Evolutionary conservation across 306 rosid genomes (phyloP), one percentile per base, ranked within the genome.

Genomic region (Trichosanthes truncata): DNA sequence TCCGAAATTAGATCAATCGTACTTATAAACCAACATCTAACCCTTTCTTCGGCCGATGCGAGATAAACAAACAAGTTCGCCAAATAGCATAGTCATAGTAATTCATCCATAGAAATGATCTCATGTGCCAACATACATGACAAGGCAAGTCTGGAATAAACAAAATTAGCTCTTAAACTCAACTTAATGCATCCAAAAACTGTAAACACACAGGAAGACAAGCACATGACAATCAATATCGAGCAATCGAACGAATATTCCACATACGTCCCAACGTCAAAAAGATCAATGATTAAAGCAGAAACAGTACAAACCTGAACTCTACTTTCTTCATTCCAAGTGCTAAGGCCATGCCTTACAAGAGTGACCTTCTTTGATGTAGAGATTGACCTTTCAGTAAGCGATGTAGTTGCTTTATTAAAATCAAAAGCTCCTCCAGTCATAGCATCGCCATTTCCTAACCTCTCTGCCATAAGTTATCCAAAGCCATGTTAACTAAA

Each of bases 351-450:
- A 80, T 88, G 95, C 80, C 93, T 85, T 69, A 90, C 52, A 71
- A 89, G 91, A 65, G 81, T 92, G 2, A 92, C 97, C 77, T 82
- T 92, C 95, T 92, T 92, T 12, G 90, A 45, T 41, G 92, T 82
- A 21, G 89, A 82, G 74, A 89, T 80, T 15, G 88, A 83, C 76
- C 81, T 79, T 23, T 81, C 80, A 33, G 91, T 89, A 46, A 91
- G 86, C 51, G 97, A 88, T 55, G 62, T 77, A 31, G 97, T 91
- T 35, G 92, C 92, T 80, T 80, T 87, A 4, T 41, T n/a, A 78
- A 91, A 91, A 84, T 89, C 93, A 82, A 84, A 88, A 4, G 97
- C 93, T 29, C 92, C 92, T 26, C 93, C 97, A 43, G 97, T 88
- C 80, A 87, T 68, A 85, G 87, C 55, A 62, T 63, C 76, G 17